These are phyloP conservation scores for Vicia sativa DNA, from an alignment of 306 rosid species.

Conservation along the genomic window DNA sequence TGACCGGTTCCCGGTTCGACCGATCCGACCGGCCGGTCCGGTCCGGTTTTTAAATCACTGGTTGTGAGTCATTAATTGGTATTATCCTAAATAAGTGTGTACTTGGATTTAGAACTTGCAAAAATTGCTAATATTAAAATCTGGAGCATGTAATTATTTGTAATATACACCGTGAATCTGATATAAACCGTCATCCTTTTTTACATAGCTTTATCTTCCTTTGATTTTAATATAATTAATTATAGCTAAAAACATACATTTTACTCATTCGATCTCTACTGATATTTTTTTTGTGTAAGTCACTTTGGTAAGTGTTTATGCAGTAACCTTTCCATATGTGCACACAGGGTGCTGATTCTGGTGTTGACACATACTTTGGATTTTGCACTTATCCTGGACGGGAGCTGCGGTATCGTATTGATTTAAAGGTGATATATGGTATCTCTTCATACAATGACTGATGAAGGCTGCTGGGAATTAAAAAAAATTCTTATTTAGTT, in stretches of 20 bases:
- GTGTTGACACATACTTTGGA: conserved; percentile 93
- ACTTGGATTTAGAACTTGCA: neutral
- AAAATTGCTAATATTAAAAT: conserved; percentile 1
- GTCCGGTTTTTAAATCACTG: too few relatives aligned
- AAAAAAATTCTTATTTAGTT: neutral
- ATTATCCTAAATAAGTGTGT: too few relatives aligned
- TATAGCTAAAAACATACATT: neutral
- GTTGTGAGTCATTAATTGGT: too few relatives aligned
- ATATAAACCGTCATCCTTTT: conserved; percentile 5
- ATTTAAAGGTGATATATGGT: conserved; percentile 65
- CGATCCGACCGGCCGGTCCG: too few relatives aligned
- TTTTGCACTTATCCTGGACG: conserved; percentile 86
- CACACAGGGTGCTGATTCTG: conserved; percentile 84
- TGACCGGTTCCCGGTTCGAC: too few relatives aligned
- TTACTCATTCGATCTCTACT: too few relatives aligned
- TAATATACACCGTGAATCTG: neutral
- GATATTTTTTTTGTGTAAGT: too few relatives aligned
- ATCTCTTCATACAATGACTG: conserved; percentile 8
- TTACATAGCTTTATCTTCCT: conserved; percentile 15
- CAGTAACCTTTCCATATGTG: conserved; percentile 23
- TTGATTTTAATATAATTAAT: conserved; percentile 2
- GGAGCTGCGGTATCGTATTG: conserved; percentile 85
- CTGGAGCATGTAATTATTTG: too few relatives aligned
- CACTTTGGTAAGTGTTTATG: conserved; percentile 20
- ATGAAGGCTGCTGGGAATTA: conserved; percentile 1